Evolutionary conservation across 2,329 filamentous ascomycete species (phyloP).

Genomic region (Neopestalotiopsis sp.): DNA sequence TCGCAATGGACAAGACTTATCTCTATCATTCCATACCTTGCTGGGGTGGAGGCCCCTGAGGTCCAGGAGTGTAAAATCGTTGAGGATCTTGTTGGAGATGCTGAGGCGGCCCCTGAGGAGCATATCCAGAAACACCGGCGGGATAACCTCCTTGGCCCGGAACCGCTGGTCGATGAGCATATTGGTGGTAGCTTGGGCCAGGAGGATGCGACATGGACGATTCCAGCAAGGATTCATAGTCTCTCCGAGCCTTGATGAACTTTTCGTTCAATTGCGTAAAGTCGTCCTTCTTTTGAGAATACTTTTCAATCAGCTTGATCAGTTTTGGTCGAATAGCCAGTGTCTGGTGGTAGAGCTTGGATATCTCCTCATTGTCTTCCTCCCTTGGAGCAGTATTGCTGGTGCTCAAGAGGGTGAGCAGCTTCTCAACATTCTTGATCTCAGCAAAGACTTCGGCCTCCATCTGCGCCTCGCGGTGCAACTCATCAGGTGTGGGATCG

Average conservation of each 20-base stretch:
- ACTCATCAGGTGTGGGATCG: conserved; percentile 91
- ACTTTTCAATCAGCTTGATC: conserved; percentile 98
- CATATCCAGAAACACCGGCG: conserved; percentile 39
- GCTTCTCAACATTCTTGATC: conserved; percentile 68
- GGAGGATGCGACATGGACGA: conserved; percentile 96
- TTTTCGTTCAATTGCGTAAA: conserved; percentile 99
- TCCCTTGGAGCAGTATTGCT: conserved; percentile 80
- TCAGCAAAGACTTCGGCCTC: conserved; percentile 74
- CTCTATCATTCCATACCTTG: conserved; percentile 42
- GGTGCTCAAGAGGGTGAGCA: conserved; percentile 89
- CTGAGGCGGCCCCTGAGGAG: conserved; percentile 48
- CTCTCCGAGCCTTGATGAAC: conserved; percentile 96
- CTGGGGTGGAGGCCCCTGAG: conserved; percentile 42
- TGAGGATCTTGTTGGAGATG: conserved; percentile 63
- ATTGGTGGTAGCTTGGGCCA: conserved; percentile 77
- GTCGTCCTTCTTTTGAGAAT: conserved; percentile 99
- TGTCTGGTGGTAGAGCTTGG: conserved; percentile 89
- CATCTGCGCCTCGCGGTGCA: conserved; percentile 96
- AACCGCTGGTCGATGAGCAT: conserved; percentile 57
- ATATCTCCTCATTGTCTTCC: conserved; percentile 97
- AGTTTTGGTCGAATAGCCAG: conserved; percentile 93
- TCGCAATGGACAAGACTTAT: conserved; percentile 16
- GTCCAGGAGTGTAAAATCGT: conserved; percentile 71
- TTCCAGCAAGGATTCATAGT: conserved; percentile 96
- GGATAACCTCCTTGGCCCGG: conserved; percentile 40